A percentile compares a stretch with the other conserved stretches of the same genome.
Conservation (phyloP, 495 filamentous ascomycete genomes). For the Aspergillus cavernicola region DNA sequence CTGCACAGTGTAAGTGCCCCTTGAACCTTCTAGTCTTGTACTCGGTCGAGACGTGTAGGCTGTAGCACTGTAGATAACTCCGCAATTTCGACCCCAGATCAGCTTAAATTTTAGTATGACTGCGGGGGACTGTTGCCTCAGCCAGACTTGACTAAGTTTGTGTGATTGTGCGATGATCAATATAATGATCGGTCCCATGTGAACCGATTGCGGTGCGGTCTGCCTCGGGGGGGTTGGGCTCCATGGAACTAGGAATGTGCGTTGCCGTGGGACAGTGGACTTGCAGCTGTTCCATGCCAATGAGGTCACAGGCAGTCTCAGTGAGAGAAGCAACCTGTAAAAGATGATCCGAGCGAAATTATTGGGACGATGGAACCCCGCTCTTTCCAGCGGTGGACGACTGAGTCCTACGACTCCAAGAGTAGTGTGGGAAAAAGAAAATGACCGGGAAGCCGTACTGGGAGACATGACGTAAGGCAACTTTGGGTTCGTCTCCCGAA, state of each 20-base stretch:
- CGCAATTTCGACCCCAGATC: conserved; percentile 6
- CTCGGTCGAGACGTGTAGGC: no score
- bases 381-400: background rate
- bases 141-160: background rate
- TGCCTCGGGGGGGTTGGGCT: background rate
- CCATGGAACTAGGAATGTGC: background rate
- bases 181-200: background rate
- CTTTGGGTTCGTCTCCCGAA: no score
- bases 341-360: background rate
- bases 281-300: background rate
- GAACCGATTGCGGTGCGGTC: background rate
- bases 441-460: background rate
- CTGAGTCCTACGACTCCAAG: no score
- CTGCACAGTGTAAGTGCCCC: no score
- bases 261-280: no score
- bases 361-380: conserved; percentile 4
- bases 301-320: background rate
- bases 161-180: background rate
- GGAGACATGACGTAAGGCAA: background rate
- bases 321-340: background rate
- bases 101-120: background rate
- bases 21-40: no score
- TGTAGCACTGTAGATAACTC: background rate
- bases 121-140: conserved; percentile 1
- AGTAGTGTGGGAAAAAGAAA: background rate